Conservation (phyloP, 2,329 filamentous ascomycete genomes). For the Clonostachys solani region DNA sequence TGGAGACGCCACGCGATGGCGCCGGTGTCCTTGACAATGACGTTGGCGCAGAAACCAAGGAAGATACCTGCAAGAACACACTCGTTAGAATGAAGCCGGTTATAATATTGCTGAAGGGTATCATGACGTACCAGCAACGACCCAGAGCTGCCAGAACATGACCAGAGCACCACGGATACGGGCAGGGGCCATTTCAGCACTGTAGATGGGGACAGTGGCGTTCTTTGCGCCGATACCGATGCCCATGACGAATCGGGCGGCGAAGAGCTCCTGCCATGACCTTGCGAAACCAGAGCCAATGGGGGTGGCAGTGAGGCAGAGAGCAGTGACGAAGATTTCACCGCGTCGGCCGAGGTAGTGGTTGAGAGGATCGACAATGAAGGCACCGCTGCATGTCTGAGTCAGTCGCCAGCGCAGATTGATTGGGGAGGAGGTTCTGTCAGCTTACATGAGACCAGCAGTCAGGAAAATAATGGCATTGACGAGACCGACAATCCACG, state of each 20-base stretch:
- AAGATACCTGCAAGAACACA: constrained; percentile 41
- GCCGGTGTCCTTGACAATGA: constrained; percentile 16
- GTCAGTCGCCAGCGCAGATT: constrained; percentile 9
- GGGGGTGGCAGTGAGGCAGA: constrained; percentile 62
- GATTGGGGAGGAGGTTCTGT: constrained; percentile 8
- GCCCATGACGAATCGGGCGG: constrained; percentile 63
- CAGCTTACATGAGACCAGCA: constrained; percentile 30
- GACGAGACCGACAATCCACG: constrained; percentile 58
- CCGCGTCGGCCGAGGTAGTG: constrained; percentile 36
- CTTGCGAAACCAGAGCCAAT: constrained; percentile 61
- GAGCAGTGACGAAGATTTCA: constrained; percentile 67
- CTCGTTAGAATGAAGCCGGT: constrained; percentile 51
- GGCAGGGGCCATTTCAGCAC: constrained; percentile 68
- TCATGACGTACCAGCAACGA: not conserved
- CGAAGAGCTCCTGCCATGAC: constrained; percentile 63
- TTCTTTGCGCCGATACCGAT: constrained; percentile 67
- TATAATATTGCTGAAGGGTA: not conserved
- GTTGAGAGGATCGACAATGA: constrained; percentile 64
- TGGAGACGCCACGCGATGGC: constrained; percentile 12
- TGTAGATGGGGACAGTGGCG: constrained; percentile 66
- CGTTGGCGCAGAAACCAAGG: constrained; percentile 27
- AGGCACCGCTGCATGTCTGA: constrained; percentile 24
- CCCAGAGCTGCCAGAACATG: constrained; percentile 62
- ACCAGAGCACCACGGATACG: constrained; percentile 69
- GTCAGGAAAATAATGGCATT: constrained; percentile 51